Base-by-base conservation (phyloP, 495 filamentous ascomycete species). In the Neurospora hispaniola region DNA sequence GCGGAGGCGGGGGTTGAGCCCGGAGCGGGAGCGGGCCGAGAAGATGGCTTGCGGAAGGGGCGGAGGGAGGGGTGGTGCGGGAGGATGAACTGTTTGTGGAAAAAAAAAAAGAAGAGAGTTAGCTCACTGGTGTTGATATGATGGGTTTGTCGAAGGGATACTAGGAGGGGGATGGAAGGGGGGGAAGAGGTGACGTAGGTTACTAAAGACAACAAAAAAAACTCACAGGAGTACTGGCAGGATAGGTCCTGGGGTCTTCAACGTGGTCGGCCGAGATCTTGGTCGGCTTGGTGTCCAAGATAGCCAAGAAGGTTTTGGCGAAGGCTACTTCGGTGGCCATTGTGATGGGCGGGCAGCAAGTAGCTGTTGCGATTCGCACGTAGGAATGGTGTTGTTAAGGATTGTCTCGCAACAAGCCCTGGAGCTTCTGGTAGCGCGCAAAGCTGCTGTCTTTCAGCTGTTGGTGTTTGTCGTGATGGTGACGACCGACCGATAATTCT, bases 261-360 rank as follows among this genome's bases (percentile, higher is more conserved):
- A 95, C 89, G 89, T 97, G 90, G 82, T 97, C 94, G 73, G 91
- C 82, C 12, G 89, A 86, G 69, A 97, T 86, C 82, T 94, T 95
- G 76, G 90, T 80, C 10, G 92, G 91, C 72, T 90, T 88, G 42
- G 88, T 85, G 83, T 95, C 93, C 69, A 98, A 88, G 23, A 87
- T 85, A 23, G 91, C 84, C 75, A 99, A 90, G 83, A 95, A 97
- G 69, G 88, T 84, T 81, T 92, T 94, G 73, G 93, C 88, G 80
- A 97, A 99, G 70, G 87, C 80, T 68, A 94, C 77, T 86, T 98
- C 94, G n/a, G 93, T 78, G 27, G 75, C 73, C 74, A 76, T 44
- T 44, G 43, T 80, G 54, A 5, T 31, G 54, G 40, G 40, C 43
- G 54, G 71, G n/a, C 44, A 20, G n/a, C n/a, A 5, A 14, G 48